A percentile compares a stretch with the other conserved stretches of the same genome.
These are phyloP conservation scores for Penicillium griseofulvum DNA, from an alignment of 2,329 filamentous ascomycete genomes.

Conservation along the genomic window DNA sequence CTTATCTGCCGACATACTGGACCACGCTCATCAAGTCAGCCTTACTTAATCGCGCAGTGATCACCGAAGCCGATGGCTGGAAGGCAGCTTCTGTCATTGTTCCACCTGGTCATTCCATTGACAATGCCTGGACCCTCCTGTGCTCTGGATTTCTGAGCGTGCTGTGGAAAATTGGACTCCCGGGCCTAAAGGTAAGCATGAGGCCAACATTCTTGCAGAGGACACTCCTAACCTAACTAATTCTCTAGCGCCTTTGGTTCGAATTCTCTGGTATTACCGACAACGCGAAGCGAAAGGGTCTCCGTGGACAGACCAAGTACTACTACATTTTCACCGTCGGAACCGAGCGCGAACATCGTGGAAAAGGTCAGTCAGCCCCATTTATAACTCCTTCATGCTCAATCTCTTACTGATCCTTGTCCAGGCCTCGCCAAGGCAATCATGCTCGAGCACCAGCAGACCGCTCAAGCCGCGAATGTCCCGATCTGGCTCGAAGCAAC, in stretches of 20 bases:
- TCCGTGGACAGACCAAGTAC: constrained; percentile 18
- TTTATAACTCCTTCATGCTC: background rate
- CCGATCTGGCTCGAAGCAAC: constrained; percentile 28
- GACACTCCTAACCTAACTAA: background rate
- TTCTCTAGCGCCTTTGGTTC: constrained; percentile 17
- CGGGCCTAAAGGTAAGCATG: constrained; percentile 14
- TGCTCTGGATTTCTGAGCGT: constrained; percentile 21
- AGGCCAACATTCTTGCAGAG: background rate
- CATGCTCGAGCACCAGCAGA: constrained; percentile 17
- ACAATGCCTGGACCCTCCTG: constrained; percentile 19
- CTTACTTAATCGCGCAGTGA: constrained; percentile 20
- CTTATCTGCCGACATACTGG: constrained; percentile 24
- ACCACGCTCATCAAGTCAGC: constrained; percentile 18
- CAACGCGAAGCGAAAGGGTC: constrained; percentile 20
- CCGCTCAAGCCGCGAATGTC: constrained; percentile 16
- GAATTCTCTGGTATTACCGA: constrained; percentile 24
- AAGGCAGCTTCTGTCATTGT: constrained; percentile 22
- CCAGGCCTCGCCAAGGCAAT: constrained; percentile 23
- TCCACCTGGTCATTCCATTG: constrained; percentile 16
- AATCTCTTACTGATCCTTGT: background rate
- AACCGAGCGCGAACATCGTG: constrained; percentile 22
- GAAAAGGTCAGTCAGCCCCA: constrained; percentile 14
- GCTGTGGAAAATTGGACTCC: constrained; percentile 18
- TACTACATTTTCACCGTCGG: constrained; percentile 27
- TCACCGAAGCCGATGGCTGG: constrained; percentile 24